Evolutionary conservation across 2,329 filamentous ascomycete species (phyloP).

Genomic region (Monilinia fructicola): DNA sequence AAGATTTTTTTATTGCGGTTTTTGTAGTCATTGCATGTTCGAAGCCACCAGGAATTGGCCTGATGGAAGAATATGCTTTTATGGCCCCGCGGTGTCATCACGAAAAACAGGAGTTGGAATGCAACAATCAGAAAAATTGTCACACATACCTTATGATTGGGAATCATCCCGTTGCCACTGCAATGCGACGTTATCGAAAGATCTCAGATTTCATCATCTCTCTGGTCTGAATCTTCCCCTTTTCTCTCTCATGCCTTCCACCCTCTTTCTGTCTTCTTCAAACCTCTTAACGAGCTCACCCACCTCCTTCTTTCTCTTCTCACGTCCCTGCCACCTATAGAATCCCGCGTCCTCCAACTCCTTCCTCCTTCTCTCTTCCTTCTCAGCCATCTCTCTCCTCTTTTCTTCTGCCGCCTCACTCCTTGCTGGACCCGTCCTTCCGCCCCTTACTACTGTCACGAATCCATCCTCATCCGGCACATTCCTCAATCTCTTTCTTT

Average conservation of each 20-base stretch:
- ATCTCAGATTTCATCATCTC: constrained; percentile 36
- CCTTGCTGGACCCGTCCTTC: constrained; percentile 70
- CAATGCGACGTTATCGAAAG: constrained; percentile 37
- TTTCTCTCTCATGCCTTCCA: constrained; percentile 68
- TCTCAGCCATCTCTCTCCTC: constrained; percentile 59
- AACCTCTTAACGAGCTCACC: constrained; percentile 68
- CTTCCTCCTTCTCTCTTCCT: constrained; percentile 60
- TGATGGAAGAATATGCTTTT: constrained; percentile 45
- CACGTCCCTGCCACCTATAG: constrained; percentile 79
- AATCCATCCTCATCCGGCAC: constrained; percentile 95
- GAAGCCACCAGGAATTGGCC: constrained; percentile 36
- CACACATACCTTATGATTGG: constrained; percentile 27
- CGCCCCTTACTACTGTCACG: constrained; percentile 82
- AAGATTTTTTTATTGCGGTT: constrained; percentile 65
- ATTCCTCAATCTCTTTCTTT: constrained; percentile 65
- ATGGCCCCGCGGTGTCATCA: constrained; percentile 56
- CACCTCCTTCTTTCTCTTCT: constrained; percentile 75
- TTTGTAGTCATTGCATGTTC: constrained; percentile 54
- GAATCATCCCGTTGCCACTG: not conserved
- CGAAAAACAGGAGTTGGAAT: constrained; percentile 27
- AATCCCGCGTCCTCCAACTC: constrained; percentile 63
- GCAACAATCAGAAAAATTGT: constrained; percentile 16
- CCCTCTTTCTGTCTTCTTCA: constrained; percentile 71
- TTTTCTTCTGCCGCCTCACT: constrained; percentile 67
- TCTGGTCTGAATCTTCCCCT: constrained; percentile 59